Evolutionary conservation across 345 rosid species (phyloP).

Genomic region (Aquilaria malaccensis): DNA sequence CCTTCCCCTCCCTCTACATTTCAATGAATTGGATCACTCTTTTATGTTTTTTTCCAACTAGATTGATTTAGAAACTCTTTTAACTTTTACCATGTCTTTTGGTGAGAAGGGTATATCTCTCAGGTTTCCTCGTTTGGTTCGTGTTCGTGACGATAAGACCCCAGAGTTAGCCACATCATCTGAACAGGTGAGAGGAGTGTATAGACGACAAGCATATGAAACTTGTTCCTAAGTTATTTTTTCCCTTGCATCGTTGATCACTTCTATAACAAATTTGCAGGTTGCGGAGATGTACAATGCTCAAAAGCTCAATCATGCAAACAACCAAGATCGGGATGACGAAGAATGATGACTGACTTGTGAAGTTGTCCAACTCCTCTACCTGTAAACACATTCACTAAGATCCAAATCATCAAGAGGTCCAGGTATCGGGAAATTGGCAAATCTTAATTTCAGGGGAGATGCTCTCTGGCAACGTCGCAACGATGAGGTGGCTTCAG

Average conservation of each 20-base stretch:
- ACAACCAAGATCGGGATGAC: slow-evolving; percentile 48
- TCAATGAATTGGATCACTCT: background rate
- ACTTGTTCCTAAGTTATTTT: background rate
- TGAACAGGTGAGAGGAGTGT: slow-evolving; percentile 49
- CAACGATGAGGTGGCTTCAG: no score
- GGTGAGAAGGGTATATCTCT: slow-evolving; percentile 67
- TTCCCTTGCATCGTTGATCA: background rate
- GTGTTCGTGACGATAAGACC: slow-evolving; percentile 73
- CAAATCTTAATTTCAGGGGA: no score
- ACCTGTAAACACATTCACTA: no score
- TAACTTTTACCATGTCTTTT: slow-evolving; percentile 4
- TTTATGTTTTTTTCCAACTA: background rate
- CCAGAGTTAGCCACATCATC: slow-evolving; percentile 84
- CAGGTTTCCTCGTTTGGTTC: slow-evolving; percentile 80
- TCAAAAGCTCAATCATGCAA: slow-evolving; percentile 69
- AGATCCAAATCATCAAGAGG: no score
- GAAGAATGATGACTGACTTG: slow-evolving; percentile 41
- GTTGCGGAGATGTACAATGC: slow-evolving; percentile 82
- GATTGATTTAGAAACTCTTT: background rate
- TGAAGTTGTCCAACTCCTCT: background rate
- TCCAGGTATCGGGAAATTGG: no score
- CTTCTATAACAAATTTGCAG: slow-evolving; percentile 28
- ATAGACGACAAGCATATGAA: background rate
- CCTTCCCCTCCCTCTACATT: no score
- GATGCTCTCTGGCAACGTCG: no score